A percentile compares a stretch with the other conserved stretches of the same genome.
Conservation (phyloP, 2,329 filamentous ascomycete species). For the Aspergillus quadrilineatus region DNA sequence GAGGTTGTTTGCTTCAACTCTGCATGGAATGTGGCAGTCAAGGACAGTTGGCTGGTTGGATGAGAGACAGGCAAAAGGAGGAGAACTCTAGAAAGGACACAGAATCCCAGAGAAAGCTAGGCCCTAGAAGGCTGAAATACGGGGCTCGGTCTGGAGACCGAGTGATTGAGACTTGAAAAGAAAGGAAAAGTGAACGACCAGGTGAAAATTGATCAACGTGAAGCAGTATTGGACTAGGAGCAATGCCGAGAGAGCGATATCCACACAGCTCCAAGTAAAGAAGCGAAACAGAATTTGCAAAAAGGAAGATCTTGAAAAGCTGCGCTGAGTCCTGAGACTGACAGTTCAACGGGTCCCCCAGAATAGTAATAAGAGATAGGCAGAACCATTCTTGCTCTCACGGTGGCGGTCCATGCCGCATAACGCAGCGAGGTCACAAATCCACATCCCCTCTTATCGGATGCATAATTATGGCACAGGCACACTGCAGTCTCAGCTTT, state of each 20-base stretch:
- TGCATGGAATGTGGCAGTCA: slow-evolving; percentile 1
- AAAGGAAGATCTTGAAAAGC: background rate
- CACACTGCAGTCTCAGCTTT: background rate
- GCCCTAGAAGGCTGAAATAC: background rate
- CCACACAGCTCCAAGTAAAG: slow-evolving; percentile 1
- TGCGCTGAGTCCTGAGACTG: background rate
- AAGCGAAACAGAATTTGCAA: background rate
- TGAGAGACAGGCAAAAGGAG: background rate
- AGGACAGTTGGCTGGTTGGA: background rate
- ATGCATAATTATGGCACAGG: background rate
- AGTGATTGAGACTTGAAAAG: background rate
- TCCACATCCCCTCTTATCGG: background rate
- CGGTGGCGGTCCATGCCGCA: slow-evolving; percentile 5
- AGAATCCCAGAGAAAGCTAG: background rate
- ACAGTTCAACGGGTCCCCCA: background rate
- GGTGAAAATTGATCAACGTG: slow-evolving; percentile 9
- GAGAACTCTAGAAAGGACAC: slow-evolving; percentile 2
- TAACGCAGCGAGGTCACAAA: background rate
- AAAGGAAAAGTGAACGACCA: background rate
- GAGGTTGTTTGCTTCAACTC: background rate
- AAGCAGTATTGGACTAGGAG: background rate
- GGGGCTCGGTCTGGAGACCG: background rate
- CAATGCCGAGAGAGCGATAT: slow-evolving; percentile 6
- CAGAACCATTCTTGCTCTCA: slow-evolving; percentile 4
- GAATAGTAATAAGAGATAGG: slow-evolving; percentile 7